Evolutionary conservation across 2,329 filamentous ascomycete genomes (phyloP).

Genomic region (Whalleya microplaca): DNA sequence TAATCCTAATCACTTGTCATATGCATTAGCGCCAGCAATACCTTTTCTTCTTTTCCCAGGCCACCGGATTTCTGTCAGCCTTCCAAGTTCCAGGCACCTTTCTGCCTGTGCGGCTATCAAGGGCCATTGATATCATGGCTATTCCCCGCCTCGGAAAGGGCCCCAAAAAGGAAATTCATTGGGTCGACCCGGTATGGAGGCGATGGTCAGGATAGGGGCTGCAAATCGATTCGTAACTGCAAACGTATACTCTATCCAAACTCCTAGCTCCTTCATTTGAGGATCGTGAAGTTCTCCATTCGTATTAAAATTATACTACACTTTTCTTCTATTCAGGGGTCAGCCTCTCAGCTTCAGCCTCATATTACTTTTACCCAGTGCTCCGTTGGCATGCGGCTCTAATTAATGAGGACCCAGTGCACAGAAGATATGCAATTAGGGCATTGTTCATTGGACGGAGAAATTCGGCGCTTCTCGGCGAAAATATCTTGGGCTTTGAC

Average conservation of each 20-base stretch:
- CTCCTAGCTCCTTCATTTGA: no score
- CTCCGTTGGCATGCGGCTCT: background rate
- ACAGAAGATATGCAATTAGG: constrained; percentile 5
- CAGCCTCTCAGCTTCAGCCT: background rate
- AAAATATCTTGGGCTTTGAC: constrained; percentile 14
- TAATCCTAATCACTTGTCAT: constrained; percentile 10
- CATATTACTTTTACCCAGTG: background rate
- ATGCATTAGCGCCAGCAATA: constrained; percentile 16
- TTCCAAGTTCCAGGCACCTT: background rate
- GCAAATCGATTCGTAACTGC: no score
- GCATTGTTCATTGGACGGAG: constrained; percentile 7
- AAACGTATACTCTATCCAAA: no score
- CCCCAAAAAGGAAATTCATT: no score
- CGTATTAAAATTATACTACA: background rate
- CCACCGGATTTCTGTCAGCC: background rate
- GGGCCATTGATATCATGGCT: no score
- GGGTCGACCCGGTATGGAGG: no score
- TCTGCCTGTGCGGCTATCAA: background rate
- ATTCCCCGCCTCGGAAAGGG: no score
- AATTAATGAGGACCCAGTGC: background rate
- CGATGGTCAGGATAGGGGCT: no score
- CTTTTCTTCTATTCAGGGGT: background rate
- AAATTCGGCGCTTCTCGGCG: constrained; percentile 24
- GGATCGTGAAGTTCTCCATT: background rate
- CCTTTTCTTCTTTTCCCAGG: constrained; percentile 1